Conservation (phyloP, 2,329 filamentous ascomycete species). For the Blastomyces emzantsi region DNA sequence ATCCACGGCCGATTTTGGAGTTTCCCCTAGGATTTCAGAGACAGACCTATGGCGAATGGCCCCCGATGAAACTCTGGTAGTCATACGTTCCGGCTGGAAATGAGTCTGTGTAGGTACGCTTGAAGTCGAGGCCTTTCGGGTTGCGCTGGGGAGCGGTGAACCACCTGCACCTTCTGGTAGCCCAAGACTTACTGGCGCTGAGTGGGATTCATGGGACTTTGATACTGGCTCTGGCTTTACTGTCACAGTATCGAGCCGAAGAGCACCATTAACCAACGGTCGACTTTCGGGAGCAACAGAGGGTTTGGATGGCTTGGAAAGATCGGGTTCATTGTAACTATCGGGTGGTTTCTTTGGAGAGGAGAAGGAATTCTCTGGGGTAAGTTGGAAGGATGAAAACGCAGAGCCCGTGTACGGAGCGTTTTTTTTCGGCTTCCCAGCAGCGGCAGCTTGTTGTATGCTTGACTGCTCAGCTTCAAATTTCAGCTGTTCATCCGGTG, state of each 20-base stretch:
- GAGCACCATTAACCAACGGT: neutral
- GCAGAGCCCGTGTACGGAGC: neutral
- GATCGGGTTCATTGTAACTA: neutral
- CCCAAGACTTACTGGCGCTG: neutral
- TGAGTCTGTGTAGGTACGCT: slow-evolving; percentile 13
- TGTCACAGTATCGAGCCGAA: neutral
- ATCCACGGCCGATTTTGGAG: slow-evolving; percentile 34
- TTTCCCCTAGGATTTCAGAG: slow-evolving; percentile 60
- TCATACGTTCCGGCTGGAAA: slow-evolving; percentile 48
- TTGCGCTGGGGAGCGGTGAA: slow-evolving; percentile 12
- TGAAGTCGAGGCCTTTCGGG: neutral
- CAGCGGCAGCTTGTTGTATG: slow-evolving; percentile 15
- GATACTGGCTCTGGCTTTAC: neutral
- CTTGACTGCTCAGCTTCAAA: slow-evolving; percentile 46
- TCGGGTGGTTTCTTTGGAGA: neutral
- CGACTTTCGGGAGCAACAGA: neutral
- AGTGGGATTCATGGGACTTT: neutral
- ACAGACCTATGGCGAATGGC: slow-evolving; percentile 63
- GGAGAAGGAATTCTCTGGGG: slow-evolving; percentile 5
- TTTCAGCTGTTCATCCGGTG: slow-evolving; percentile 51
- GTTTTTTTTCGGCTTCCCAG: neutral
- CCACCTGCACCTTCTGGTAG: slow-evolving; percentile 11
- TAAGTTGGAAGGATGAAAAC: slow-evolving; percentile 5
- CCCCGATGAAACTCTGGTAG: slow-evolving; percentile 60
- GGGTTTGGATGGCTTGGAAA: neutral